These are phyloP conservation scores for Meira miltonrushii DNA, from an alignment of 1,284 basidiomycete genomes.

Conservation along the genomic window DNA sequence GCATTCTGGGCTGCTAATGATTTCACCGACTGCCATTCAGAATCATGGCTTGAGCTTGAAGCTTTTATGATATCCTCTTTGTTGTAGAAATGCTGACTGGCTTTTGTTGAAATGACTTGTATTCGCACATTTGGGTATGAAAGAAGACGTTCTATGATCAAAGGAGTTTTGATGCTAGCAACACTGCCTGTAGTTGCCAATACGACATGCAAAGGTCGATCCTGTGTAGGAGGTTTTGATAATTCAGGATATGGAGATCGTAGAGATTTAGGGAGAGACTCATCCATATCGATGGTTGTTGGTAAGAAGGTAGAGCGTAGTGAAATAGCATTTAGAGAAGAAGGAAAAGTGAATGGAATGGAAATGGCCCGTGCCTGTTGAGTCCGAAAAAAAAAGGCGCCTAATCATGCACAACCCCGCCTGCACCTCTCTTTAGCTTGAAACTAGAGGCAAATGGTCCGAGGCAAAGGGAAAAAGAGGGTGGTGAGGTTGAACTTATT, in stretches of 20 bases:
- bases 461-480: too few relatives aligned
- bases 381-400: too few relatives aligned
- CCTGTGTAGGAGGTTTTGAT: constrained; percentile 21
- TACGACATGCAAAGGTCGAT: constrained; percentile 61
- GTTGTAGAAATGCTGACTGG: constrained; percentile 73
- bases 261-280: constrained; percentile 31
- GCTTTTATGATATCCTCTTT: constrained; percentile 36
- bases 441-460: too few relatives aligned
- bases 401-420: too few relatives aligned
- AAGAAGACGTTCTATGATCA: constrained; percentile 74
- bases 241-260: constrained; percentile 35
- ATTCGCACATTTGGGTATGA: constrained; percentile 71
- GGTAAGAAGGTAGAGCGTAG: neutral
- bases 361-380: neutral
- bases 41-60: neutral
- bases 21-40: neutral
- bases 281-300: neutral
- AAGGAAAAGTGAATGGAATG: neutral
- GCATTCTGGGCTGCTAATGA: constrained; percentile 12
- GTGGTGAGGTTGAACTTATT: too few relatives aligned
- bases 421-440: too few relatives aligned
- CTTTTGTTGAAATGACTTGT: constrained; percentile 75
- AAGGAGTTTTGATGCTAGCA: constrained; percentile 83
- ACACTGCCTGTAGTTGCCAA: constrained; percentile 87
- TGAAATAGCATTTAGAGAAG: neutral